phyloP scores from a whole-genome alignment of 1,284 basidiomycete species.

The Lignosus rhinocerotis region DNA sequence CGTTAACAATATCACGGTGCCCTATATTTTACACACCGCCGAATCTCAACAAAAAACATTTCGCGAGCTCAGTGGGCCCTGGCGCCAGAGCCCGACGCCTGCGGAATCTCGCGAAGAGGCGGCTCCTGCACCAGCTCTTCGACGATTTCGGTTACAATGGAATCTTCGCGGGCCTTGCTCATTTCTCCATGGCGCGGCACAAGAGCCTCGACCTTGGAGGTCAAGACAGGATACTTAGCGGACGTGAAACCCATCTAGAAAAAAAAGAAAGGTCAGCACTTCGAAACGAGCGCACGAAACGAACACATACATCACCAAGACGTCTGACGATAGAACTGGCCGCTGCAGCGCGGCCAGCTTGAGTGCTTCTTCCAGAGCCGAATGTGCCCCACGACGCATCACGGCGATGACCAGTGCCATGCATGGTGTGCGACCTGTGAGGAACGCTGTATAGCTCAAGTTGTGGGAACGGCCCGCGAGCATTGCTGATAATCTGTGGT shows the following conservation, averaged over 20 bases:
- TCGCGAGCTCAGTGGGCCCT: constrained; percentile 4
- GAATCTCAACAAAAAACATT: not conserved
- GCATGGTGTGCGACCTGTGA: constrained; percentile 31
- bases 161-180: constrained; percentile 36
- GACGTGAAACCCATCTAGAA: constrained; percentile 73
- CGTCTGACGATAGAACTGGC: constrained; percentile 22
- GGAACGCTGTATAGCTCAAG: constrained; percentile 57
- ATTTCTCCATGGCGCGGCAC: constrained; percentile 38
- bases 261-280: constrained; percentile 14
- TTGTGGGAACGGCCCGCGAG: constrained; percentile 56
- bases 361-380: constrained; percentile 7
- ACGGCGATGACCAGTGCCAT: constrained; percentile 23
- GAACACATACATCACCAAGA: constrained; percentile 26
- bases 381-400: constrained; percentile 13
- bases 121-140: constrained; percentile 46
- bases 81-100: constrained; percentile 22
- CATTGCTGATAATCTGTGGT: constrained; percentile 56
- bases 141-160: constrained; percentile 58
- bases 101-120: constrained; percentile 12
- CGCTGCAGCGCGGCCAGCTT: constrained; percentile 17
- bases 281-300: constrained; percentile 1
- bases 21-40: constrained; percentile 12
- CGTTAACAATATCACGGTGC: constrained; percentile 8
- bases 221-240: constrained; percentile 50
- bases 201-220: constrained; percentile 51